These are phyloP conservation scores for Trichosporon coremiiforme DNA, from an alignment of 1,284 basidiomycete genomes.

Conservation along the genomic window DNA sequence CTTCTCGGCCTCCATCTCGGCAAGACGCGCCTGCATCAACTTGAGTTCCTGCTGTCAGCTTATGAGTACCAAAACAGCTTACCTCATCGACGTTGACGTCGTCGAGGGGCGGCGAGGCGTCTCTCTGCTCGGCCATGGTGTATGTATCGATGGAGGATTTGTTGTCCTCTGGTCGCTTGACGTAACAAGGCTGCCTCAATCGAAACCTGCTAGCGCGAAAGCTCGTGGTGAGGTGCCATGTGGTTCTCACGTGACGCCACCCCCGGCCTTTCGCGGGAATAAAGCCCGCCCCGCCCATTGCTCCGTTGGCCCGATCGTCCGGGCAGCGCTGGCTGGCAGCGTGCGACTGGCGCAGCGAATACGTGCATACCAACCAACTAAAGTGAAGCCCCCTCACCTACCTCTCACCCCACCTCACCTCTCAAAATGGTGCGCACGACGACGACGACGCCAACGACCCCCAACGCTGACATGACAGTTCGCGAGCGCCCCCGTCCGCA, in stretches of 20 bases:
- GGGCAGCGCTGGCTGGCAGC: slow-evolving; percentile 13
- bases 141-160: background rate
- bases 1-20: slow-evolving; percentile 83
- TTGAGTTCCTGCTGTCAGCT: slow-evolving; percentile 57
- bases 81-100: slow-evolving; percentile 53
- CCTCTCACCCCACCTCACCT: slow-evolving; percentile 18
- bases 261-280: background rate
- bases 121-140: slow-evolving; percentile 49
- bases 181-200: background rate
- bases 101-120: slow-evolving; percentile 45
- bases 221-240: slow-evolving; percentile 8
- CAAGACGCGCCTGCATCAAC: slow-evolving; percentile 86
- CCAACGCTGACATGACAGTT: slow-evolving; percentile 21
- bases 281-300: slow-evolving; percentile 5
- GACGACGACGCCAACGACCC: slow-evolving; percentile 20
- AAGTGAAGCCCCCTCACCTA: slow-evolving; percentile 8
- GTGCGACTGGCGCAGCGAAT: background rate
- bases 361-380: slow-evolving; percentile 14
- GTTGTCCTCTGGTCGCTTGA: slow-evolving; percentile 7
- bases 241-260: slow-evolving; percentile 10
- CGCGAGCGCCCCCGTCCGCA: slow-evolving; percentile 31
- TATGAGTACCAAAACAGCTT: slow-evolving; percentile 15
- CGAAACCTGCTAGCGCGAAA: background rate
- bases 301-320: slow-evolving; percentile 1
- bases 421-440: slow-evolving; percentile 21